Percentiles rank a stretch among this genome's conserved stretches.
Evolutionary conservation across 2,329 filamentous ascomycete genomes (phyloP).

Genomic region (Stemphylium beticola): DNA sequence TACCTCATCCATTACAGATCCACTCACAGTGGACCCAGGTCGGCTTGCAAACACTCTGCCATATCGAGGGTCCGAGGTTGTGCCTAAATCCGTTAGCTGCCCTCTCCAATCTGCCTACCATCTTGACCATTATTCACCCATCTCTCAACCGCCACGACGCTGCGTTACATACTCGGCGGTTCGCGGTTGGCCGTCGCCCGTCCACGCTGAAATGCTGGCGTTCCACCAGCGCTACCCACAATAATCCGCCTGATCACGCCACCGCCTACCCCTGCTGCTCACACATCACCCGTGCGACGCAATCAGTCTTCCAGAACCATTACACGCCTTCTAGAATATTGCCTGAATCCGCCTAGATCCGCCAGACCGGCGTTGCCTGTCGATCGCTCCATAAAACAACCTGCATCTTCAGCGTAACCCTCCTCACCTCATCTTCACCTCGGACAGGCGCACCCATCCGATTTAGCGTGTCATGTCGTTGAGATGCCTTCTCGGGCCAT

Average conservation of each 20-base stretch:
- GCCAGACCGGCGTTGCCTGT: slow-evolving; percentile 27
- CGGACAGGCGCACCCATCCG: slow-evolving; percentile 8
- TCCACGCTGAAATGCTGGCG: slow-evolving; percentile 21
- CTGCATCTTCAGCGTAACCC: slow-evolving; percentile 22
- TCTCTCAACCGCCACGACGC: not conserved
- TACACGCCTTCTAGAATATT: slow-evolving; percentile 42
- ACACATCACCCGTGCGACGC: slow-evolving; percentile 19
- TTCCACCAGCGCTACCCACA: slow-evolving; percentile 24
- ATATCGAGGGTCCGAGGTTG: not conserved
- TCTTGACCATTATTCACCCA: slow-evolving; percentile 6
- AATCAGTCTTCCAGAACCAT: slow-evolving; percentile 29
- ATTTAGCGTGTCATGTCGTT: slow-evolving; percentile 25
- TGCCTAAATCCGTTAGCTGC: slow-evolving; percentile 15
- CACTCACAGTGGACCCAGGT: slow-evolving; percentile 14
- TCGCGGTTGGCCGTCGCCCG: not conserved
- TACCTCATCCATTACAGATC: slow-evolving; percentile 29
- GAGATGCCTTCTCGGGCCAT: slow-evolving; percentile 17
- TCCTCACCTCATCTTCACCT: slow-evolving; percentile 19
- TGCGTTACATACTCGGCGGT: not conserved
- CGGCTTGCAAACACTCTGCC: not conserved
- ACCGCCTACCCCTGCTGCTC: not conserved
- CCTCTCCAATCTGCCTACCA: not conserved
- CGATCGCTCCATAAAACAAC: slow-evolving; percentile 31
- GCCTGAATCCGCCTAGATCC: slow-evolving; percentile 29
- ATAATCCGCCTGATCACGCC: slow-evolving; percentile 17